Percentiles rank a stretch among this genome's conserved stretches.
phyloP scores from a whole-genome alignment of 2,329 filamentous ascomycete genomes.

The Nemania sp. region DNA sequence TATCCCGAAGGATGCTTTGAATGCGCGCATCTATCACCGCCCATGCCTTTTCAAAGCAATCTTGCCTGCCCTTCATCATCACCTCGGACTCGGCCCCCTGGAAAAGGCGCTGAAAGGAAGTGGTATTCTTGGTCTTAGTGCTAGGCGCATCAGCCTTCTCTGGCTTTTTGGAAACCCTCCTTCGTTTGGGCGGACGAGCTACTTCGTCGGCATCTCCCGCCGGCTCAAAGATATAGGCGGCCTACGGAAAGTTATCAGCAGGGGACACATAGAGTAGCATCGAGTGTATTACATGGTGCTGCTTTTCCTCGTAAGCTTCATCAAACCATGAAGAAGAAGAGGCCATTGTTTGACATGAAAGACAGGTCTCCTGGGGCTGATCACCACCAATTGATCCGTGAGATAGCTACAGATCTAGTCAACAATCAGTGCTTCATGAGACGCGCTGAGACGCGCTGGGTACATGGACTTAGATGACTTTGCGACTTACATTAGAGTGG shows the following conservation, averaged over 20 bases:
- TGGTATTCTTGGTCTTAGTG: slow-evolving; percentile 15
- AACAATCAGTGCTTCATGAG: not conserved
- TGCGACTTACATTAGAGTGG: not conserved
- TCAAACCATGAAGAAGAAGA: slow-evolving; percentile 25
- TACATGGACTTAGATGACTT: not conserved
- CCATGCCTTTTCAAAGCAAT: slow-evolving; percentile 68
- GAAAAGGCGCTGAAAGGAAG: slow-evolving; percentile 56
- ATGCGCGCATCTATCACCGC: slow-evolving; percentile 64
- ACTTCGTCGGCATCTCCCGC: slow-evolving; percentile 41
- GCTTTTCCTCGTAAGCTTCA: slow-evolving; percentile 36
- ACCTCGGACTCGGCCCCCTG: slow-evolving; percentile 55
- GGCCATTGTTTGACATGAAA: slow-evolving; percentile 30
- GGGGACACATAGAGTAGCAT: not conserved
- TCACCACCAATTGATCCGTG: too few species aligned
- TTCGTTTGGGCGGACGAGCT: slow-evolving; percentile 57
- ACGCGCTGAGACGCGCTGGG: slow-evolving; percentile 12
- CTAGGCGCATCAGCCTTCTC: slow-evolving; percentile 26
- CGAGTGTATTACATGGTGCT: slow-evolving; percentile 32
- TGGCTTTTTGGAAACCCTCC: slow-evolving; percentile 53
- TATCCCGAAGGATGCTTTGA: slow-evolving; percentile 61
- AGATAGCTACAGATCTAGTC: too few species aligned
- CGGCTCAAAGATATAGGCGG: slow-evolving; percentile 65
- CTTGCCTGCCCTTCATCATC: slow-evolving; percentile 56
- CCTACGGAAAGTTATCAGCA: slow-evolving; percentile 45
- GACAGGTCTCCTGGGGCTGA: too few species aligned